phyloP scores from a whole-genome alignment of 768 basidiomycete genomes.

The Suillus spraguei region DNA sequence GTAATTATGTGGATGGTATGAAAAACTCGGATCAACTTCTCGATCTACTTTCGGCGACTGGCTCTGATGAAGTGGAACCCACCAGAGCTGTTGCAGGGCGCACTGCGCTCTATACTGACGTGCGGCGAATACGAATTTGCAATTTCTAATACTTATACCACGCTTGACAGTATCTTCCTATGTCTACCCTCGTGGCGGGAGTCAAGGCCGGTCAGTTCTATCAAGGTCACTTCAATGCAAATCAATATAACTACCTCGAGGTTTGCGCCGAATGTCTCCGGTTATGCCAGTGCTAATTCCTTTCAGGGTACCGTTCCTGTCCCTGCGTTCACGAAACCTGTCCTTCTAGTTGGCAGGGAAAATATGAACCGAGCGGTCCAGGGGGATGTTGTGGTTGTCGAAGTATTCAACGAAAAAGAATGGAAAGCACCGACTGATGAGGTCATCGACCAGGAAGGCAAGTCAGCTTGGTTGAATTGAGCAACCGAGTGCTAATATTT shows the following conservation, averaged over 20 bases:
- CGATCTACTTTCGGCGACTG: slow-evolving; percentile 78
- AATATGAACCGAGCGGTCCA: slow-evolving; percentile 96
- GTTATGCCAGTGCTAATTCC: not conserved
- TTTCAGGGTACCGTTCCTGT: slow-evolving; percentile 79
- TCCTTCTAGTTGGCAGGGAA: slow-evolving; percentile 85
- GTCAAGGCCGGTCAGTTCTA: slow-evolving; percentile 83
- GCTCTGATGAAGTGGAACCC: slow-evolving; percentile 63
- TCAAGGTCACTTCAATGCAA: slow-evolving; percentile 95
- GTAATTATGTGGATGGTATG: slow-evolving; percentile 80
- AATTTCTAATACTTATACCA: slow-evolving; percentile 5
- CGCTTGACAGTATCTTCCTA: slow-evolving; percentile 70
- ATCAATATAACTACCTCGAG: slow-evolving; percentile 95
- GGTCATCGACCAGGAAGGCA: slow-evolving; percentile 92
- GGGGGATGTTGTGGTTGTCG: slow-evolving; percentile 90
- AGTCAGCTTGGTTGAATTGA: slow-evolving; percentile 22
- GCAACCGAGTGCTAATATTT: slow-evolving; percentile 9
- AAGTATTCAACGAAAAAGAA: slow-evolving; percentile 82
- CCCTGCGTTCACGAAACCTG: slow-evolving; percentile 70
- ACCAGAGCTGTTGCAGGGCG: slow-evolving; percentile 56
- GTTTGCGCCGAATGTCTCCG: slow-evolving; percentile 34
- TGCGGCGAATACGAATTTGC: slow-evolving; percentile 30
- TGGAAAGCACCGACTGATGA: slow-evolving; percentile 94
- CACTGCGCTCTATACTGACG: slow-evolving; percentile 76
- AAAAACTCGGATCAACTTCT: slow-evolving; percentile 65
- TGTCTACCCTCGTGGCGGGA: slow-evolving; percentile 72